These are phyloP conservation scores for Penicillium occitanis DNA, from an alignment of 2,329 filamentous ascomycete species.

Conservation along the genomic window DNA sequence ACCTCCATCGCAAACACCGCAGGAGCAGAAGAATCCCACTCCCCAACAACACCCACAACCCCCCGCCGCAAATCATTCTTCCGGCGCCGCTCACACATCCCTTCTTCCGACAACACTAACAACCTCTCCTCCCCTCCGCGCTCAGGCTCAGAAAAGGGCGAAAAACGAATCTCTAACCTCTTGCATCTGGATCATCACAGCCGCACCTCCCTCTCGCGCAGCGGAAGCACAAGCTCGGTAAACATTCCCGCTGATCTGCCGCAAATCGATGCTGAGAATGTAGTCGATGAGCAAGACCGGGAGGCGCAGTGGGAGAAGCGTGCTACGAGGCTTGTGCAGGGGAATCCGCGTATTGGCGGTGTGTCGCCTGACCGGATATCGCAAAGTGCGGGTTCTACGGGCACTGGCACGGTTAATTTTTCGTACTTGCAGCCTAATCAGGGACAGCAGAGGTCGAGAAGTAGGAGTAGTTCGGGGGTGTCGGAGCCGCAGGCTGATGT, in stretches of 20 bases:
- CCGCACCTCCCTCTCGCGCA: conserved; percentile 2
- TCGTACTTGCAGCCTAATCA: conserved; percentile 19
- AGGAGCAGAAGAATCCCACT: not conserved
- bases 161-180: conserved; percentile 36
- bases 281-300: conserved; percentile 52
- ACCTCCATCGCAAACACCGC: not conserved
- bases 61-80: conserved; percentile 37
- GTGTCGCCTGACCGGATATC: conserved; percentile 35
- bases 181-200: conserved; percentile 34
- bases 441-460: conserved; percentile 30
- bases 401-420: conserved; percentile 8
- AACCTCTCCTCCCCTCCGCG: not conserved
- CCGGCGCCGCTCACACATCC: conserved; percentile 31
- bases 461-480: conserved; percentile 34
- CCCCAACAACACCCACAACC: conserved; percentile 26
- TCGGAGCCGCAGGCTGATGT: conserved; percentile 40
- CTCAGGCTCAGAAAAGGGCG: conserved; percentile 24
- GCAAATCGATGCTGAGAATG: conserved; percentile 57
- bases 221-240: conserved; percentile 48
- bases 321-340: conserved; percentile 79
- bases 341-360: conserved; percentile 46
- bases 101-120: conserved; percentile 24
- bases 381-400: not conserved
- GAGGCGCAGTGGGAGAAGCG: conserved; percentile 89
- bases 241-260: conserved; percentile 80